Percentiles rank a stretch among this genome's conserved stretches.
Evolutionary conservation across 371 early-diverging fungal species (phyloP).

Genomic region (Catenaria anguillulae): DNA sequence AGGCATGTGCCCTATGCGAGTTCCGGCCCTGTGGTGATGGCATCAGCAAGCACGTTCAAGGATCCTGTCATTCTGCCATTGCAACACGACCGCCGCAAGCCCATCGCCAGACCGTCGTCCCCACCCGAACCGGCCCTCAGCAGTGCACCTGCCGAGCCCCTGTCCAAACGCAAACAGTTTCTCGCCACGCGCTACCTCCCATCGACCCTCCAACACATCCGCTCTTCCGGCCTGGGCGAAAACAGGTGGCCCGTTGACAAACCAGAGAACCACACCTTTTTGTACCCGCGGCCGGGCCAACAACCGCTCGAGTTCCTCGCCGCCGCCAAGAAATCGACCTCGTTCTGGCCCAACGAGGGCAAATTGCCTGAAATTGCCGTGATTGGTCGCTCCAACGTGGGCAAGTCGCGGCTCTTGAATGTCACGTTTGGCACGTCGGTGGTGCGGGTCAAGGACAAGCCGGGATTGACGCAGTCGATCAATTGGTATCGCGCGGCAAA

Average conservation of each 20-base stretch:
- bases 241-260: not conserved
- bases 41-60: too few species aligned
- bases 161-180: constrained; percentile 1
- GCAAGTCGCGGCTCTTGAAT: constrained; percentile 61
- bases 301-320: not conserved
- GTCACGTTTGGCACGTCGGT: constrained; percentile 39
- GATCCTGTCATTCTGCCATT: too few species aligned
- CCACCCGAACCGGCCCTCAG: too few species aligned
- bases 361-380: not conserved
- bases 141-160: not conserved
- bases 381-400: constrained; percentile 48
- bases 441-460: constrained; percentile 39
- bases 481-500: constrained; percentile 55
- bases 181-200: not conserved
- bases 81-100: too few species aligned
- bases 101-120: too few species aligned
- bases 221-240: not conserved
- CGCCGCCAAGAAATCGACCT: not conserved
- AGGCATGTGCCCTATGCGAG: too few species aligned
- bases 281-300: not conserved
- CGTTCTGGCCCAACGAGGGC: not conserved
- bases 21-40: too few species aligned
- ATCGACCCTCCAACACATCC: not conserved
- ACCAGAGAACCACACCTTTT: not conserved
- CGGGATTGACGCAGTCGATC: constrained; percentile 64